A percentile compares a stretch with the other conserved stretches of the same genome.
Evolutionary conservation across 345 rosid genomes (phyloP).

Genomic region (Cardamine occulta): DNA sequence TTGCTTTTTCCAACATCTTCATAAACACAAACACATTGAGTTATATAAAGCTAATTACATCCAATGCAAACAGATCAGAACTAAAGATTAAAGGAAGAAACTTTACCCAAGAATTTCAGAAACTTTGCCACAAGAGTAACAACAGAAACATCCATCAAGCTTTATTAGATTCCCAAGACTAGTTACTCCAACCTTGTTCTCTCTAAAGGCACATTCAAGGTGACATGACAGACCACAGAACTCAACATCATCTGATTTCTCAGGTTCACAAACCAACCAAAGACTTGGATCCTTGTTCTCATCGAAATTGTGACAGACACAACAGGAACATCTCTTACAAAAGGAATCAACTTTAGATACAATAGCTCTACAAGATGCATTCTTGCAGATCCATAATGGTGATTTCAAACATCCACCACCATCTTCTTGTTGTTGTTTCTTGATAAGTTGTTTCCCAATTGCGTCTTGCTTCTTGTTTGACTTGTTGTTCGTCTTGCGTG

Average conservation of each 20-base stretch:
- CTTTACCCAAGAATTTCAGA: constrained; percentile 89
- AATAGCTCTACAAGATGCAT: constrained; percentile 46
- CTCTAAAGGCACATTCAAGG: constrained; percentile 87
- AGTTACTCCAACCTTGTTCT: constrained; percentile 79
- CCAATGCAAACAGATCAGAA: background rate
- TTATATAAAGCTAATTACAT: constrained; percentile 3
- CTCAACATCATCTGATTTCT: constrained; percentile 44
- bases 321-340: constrained; percentile 98
- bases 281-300: constrained; percentile 63
- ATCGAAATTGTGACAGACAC: constrained; percentile 87
- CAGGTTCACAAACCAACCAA: constrained; percentile 48
- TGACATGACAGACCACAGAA: constrained; percentile 95
- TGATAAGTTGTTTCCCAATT: constrained; percentile 28
- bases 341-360: constrained; percentile 73
- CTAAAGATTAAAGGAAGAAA: background rate
- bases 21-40: constrained; percentile 16
- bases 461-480: constrained; percentile 65
- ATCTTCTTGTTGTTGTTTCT: constrained; percentile 9
- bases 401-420: constrained; percentile 52
- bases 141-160: constrained; percentile 64
- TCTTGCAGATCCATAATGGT: constrained; percentile 68
- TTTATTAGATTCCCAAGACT: constrained; percentile 31
- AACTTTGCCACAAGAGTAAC: constrained; percentile 97
- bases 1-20: constrained; percentile 90
- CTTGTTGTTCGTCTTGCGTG: constrained; percentile 50